These are phyloP conservation scores for Alternaria longipes DNA, from an alignment of 2,329 filamentous ascomycete species.

Conservation along the genomic window DNA sequence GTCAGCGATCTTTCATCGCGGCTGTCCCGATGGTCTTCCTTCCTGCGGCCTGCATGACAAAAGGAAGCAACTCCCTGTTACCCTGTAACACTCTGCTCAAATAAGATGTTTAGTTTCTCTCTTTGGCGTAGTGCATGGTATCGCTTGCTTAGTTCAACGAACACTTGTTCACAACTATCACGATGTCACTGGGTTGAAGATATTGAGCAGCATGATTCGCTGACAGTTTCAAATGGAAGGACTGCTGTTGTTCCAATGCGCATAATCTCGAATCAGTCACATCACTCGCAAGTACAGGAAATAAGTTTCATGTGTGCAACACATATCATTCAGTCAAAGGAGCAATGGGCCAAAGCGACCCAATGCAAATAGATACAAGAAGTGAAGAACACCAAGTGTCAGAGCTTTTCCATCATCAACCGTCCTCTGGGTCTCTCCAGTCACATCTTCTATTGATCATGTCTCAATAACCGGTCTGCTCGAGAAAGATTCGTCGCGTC, in stretches of 20 bases:
- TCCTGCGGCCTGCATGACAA: no score
- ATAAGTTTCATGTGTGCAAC: constrained; percentile 4
- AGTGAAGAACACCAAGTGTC: constrained; percentile 19
- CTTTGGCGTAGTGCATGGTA: no score
- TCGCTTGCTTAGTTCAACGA: no score
- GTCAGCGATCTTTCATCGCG: no score
- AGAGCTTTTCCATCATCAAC: background rate
- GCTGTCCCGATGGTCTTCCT: no score
- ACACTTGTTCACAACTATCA: no score
- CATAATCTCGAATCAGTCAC: background rate
- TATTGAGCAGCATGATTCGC: no score
- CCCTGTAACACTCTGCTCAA: no score
- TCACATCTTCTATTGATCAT: background rate
- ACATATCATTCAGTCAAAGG: constrained; percentile 18
- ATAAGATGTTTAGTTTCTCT: no score
- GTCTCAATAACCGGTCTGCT: background rate
- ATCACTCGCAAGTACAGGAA: background rate
- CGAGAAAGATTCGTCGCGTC: background rate
- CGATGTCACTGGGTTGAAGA: no score
- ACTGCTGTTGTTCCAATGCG: background rate
- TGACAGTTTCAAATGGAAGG: no score
- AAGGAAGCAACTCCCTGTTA: no score
- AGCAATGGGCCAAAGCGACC: constrained; percentile 5
- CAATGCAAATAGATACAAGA: constrained; percentile 27
- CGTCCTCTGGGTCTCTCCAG: background rate